A percentile compares a stretch with the other conserved stretches of the same genome.
phyloP scores from a whole-genome alignment of 2,329 filamentous ascomycete species.

The Pyrenophora teres region DNA sequence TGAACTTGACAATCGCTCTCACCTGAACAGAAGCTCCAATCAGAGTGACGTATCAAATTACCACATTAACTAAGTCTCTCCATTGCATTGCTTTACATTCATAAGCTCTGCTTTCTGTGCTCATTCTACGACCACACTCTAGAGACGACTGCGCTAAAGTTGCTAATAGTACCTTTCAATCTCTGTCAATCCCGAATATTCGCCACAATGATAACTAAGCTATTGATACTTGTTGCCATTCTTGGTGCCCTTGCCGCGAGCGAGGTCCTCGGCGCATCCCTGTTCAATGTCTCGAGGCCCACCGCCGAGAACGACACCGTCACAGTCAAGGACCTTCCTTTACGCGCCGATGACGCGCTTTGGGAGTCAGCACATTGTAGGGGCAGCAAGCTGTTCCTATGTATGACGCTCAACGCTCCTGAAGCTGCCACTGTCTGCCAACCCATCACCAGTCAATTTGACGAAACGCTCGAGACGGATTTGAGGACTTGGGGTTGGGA shows the following conservation, averaged over 20 bases:
- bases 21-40: too few species aligned
- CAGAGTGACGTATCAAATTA: too few species aligned
- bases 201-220: background rate
- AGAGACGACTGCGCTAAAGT: too few species aligned
- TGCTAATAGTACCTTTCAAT: background rate
- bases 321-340: background rate
- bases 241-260: background rate
- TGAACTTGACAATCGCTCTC: too few species aligned
- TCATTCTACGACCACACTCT: too few species aligned
- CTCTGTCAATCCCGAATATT: background rate
- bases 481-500: background rate
- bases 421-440: background rate
- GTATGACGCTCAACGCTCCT: background rate
- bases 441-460: background rate
- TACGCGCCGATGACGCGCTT: background rate
- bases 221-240: background rate
- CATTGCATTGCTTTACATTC: too few species aligned
- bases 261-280: background rate
- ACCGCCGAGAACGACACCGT: background rate
- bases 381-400: background rate
- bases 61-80: too few species aligned
- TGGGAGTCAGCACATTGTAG: background rate
- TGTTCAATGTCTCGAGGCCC: background rate
- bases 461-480: background rate
- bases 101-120: too few species aligned